Evolutionary conservation across 2,329 filamentous ascomycete genomes (phyloP), one percentile per base, ranked within the genome.

Genomic region (Paecilomyces dactylethromorphus): DNA sequence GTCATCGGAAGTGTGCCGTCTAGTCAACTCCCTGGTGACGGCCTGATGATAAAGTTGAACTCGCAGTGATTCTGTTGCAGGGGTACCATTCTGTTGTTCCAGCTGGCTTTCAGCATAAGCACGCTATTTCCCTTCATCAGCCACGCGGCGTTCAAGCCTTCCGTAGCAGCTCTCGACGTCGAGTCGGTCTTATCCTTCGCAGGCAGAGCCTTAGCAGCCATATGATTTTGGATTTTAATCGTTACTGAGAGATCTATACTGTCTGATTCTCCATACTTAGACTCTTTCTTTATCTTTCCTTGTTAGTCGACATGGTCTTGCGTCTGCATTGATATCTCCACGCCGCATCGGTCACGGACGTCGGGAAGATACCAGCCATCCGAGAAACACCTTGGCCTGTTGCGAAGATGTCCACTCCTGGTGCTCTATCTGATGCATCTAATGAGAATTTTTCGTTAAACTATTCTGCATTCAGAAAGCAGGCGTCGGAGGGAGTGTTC

Each of bases 401-500:
- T 55, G 54, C 51, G 39, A 55, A 53, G 58, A 55, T 58, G 26
- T 59, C 58, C 39, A 57, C 62, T 15, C 56, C 55, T 24, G 45
- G 57, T 54, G 67, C 68, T 61, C 67, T 66, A 56, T 61, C 66
- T 59, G 56, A 66, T 63, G 63, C 59, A 65, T 66, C 60, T 59
- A 62, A 58, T 57, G 58, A 56, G 15, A 59, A 62, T 45, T 62
- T 67, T 50, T 70, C 66, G 15, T 60, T 65, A 35, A 66, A 64
- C 57, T 62, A 64, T 39, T 61, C 68, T 52, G 65, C 64, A 15
- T 70, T 73, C 59, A 71, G 69, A 52, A 67, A 73, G 33, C 63
- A 70, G 50, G 68, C 65, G 52, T 65, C 68, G 57, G 68, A 68
- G 55, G 74, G 77, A 56, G 71, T 73, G 22, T 77, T 76, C 62